phyloP scores from a whole-genome alignment of 768 basidiomycete species.

The Pleurotus giganteus region DNA sequence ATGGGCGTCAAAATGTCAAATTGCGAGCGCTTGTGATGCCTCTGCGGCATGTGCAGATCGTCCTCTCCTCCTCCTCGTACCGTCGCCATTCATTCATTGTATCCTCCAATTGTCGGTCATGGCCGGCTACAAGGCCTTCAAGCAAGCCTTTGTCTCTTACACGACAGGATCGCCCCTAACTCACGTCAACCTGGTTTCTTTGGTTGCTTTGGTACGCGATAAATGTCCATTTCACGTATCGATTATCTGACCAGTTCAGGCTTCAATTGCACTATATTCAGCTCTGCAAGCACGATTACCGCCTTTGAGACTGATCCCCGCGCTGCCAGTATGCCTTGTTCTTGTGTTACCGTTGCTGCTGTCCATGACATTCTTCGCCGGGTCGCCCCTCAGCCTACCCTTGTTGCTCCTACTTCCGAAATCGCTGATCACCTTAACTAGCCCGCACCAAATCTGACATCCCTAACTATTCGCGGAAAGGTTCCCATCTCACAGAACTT shows the following conservation, averaged over 20 bases:
- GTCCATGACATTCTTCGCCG: slow-evolving; percentile 75
- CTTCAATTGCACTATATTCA: slow-evolving; percentile 70
- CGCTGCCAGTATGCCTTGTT: slow-evolving; percentile 55
- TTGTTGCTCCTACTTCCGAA: slow-evolving; percentile 44
- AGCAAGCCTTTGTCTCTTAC: slow-evolving; percentile 74
- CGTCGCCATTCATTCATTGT: background rate
- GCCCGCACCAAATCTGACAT: background rate
- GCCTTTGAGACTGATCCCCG: slow-evolving; percentile 31
- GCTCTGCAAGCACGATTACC: slow-evolving; percentile 50
- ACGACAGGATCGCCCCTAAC: slow-evolving; percentile 60
- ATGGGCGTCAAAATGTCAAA: no score
- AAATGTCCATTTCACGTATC: background rate
- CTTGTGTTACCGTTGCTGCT: slow-evolving; percentile 79
- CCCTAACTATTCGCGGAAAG: background rate
- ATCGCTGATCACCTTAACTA: background rate
- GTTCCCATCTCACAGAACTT: background rate
- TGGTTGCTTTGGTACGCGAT: slow-evolving; percentile 52
- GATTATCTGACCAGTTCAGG: slow-evolving; percentile 35
- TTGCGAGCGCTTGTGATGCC: no score
- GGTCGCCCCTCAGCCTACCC: slow-evolving; percentile 51
- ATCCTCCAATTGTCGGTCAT: background rate
- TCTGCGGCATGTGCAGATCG: no score
- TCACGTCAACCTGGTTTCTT: slow-evolving; percentile 60
- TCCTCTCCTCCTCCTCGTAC: slow-evolving; percentile 1
- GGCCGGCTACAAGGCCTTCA: slow-evolving; percentile 57